Conservation (phyloP, 495 filamentous ascomycete genomes). For the Xylaria bambusicola region DNA sequence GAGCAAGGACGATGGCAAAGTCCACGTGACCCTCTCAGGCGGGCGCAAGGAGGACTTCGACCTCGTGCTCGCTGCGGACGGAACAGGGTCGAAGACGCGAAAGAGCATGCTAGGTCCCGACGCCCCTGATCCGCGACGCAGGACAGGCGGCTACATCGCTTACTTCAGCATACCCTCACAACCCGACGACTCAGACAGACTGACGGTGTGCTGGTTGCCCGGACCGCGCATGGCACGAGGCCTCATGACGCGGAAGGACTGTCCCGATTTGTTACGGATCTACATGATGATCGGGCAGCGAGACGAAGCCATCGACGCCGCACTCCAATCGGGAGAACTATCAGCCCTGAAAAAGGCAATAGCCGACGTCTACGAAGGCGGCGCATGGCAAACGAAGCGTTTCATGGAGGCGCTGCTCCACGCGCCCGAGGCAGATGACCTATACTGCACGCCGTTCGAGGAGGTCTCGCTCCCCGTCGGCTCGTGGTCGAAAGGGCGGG, state of each 20-base stretch:
- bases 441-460: slow-evolving; percentile 28
- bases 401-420: slow-evolving; percentile 14
- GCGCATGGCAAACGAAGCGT: slow-evolving; percentile 20
- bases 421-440: slow-evolving; percentile 18
- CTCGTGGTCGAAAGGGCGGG: slow-evolving; percentile 47
- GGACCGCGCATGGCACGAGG: slow-evolving; percentile 20
- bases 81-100: slow-evolving; percentile 45
- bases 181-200: slow-evolving; percentile 24
- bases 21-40: slow-evolving; percentile 42
- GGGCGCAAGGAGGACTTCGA: slow-evolving; percentile 42
- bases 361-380: slow-evolving; percentile 14
- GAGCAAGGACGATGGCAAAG: slow-evolving; percentile 27
- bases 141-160: slow-evolving; percentile 32
- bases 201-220: slow-evolving; percentile 22
- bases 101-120: slow-evolving; percentile 35
- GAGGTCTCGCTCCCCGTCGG: slow-evolving; percentile 40
- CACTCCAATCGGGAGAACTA: slow-evolving; percentile 18
- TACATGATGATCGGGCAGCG: slow-evolving; percentile 25
- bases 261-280: slow-evolving; percentile 28
- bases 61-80: slow-evolving; percentile 54
- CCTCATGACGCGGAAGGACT: slow-evolving; percentile 34
- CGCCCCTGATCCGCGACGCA: slow-evolving; percentile 28
- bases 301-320: slow-evolving; percentile 16
- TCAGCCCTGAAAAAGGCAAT: slow-evolving; percentile 14
- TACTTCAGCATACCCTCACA: slow-evolving; percentile 43